A percentile compares a stretch with the other conserved stretches of the same genome.
phyloP scores from a whole-genome alignment of 768 basidiomycete genomes.

The Asterophora lycoperdoides region DNA sequence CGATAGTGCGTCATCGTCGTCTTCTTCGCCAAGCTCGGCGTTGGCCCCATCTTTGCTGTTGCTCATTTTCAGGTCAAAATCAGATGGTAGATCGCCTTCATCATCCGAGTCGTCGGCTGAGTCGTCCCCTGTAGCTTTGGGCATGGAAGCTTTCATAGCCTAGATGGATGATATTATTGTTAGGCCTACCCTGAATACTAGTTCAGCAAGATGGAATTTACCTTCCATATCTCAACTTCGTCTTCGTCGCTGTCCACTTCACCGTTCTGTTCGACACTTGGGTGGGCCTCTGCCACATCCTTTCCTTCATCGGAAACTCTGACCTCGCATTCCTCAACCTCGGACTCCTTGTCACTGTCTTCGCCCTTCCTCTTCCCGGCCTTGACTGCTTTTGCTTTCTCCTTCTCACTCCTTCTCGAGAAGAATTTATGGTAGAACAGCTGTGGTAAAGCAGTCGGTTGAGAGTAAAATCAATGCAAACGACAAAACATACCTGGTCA shows the following conservation, averaged over 20 bases:
- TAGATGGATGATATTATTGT: slow-evolving; percentile 25
- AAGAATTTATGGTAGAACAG: slow-evolving; percentile 93
- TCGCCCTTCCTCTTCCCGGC: slow-evolving; percentile 29
- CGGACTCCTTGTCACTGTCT: slow-evolving; percentile 34
- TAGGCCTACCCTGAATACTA: background rate
- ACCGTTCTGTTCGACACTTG: slow-evolving; percentile 24
- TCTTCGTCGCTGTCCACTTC: slow-evolving; percentile 37
- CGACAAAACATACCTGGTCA: slow-evolving; percentile 61
- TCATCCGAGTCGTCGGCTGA: slow-evolving; percentile 35
- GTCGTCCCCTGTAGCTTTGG: slow-evolving; percentile 48
- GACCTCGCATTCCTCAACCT: slow-evolving; percentile 35
- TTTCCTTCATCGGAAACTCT: slow-evolving; percentile 41
- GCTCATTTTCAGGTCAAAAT: slow-evolving; percentile 29
- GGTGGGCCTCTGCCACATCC: slow-evolving; percentile 20
- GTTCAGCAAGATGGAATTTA: slow-evolving; percentile 25
- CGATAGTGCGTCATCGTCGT: slow-evolving; percentile 45
- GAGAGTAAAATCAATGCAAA: background rate
- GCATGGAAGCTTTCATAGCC: slow-evolving; percentile 91
- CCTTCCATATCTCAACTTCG: slow-evolving; percentile 89
- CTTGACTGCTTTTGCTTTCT: slow-evolving; percentile 43
- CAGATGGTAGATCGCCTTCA: slow-evolving; percentile 26
- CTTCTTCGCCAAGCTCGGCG: slow-evolving; percentile 29
- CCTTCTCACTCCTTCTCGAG: slow-evolving; percentile 58
- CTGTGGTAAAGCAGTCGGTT: slow-evolving; percentile 33
- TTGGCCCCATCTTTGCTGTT: slow-evolving; percentile 24